Evolutionary conservation across 805 yeast species (phyloP).

Genomic region (Cephaloascus albidus): DNA sequence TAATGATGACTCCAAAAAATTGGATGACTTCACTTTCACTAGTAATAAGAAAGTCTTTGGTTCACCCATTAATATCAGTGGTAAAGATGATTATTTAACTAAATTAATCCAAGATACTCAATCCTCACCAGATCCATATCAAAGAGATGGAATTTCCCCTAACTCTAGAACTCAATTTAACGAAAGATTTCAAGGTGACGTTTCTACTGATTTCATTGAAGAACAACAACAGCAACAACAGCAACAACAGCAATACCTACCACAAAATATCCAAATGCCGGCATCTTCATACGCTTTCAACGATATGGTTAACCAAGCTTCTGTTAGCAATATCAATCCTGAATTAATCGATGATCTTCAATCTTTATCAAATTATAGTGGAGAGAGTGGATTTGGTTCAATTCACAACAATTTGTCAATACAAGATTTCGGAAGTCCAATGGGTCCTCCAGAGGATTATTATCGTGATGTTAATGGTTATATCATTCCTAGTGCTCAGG

Average conservation of each 20-base stretch:
- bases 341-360: background rate
- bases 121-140: background rate
- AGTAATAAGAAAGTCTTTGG: background rate
- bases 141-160: background rate
- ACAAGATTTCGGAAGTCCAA: background rate
- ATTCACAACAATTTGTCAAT: background rate
- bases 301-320: background rate
- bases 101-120: background rate
- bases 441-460: background rate
- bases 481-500: background rate
- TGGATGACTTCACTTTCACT: no score
- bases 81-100: background rate
- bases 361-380: conserved; percentile 1
- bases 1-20: no score
- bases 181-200: background rate
- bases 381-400: background rate
- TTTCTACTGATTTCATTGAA: background rate
- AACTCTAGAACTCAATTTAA: no score
- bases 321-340: background rate
- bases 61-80: no score
- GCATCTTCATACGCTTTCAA: background rate
- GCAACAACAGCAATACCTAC: background rate
- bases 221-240: background rate
- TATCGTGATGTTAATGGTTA: background rate
- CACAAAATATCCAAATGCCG: background rate